These are phyloP conservation scores for Mucor circinelloides DNA, from an alignment of 371 early-diverging fungal genomes.

Conservation along the genomic window DNA sequence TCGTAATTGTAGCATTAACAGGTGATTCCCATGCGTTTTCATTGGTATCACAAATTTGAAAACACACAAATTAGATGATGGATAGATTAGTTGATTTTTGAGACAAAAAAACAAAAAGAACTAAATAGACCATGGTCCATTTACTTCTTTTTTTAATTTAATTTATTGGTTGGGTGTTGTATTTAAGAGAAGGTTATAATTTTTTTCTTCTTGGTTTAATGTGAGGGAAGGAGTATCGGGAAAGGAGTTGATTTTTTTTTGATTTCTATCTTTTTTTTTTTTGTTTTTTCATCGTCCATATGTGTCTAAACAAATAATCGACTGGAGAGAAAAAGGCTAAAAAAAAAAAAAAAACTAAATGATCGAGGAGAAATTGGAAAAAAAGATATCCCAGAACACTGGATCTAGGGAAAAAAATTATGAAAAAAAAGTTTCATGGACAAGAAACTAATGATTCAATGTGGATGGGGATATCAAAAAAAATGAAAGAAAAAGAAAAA, in stretches of 20 bases:
- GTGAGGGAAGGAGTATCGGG: not conserved
- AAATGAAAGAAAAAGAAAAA: conserved; percentile 15
- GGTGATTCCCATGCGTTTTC: not conserved
- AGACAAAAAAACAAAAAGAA: not conserved
- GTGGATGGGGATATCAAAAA: not conserved
- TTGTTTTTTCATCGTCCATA: conserved; percentile 2
- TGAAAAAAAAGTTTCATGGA: not conserved
- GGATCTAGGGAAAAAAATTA: not conserved
- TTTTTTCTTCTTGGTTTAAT: not conserved
- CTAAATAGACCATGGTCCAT: not conserved
- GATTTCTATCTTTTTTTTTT: conserved; percentile 3
- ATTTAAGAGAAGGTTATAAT: not conserved
- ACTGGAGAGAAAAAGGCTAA: conserved; percentile 5
- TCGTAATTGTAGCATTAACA: not conserved
- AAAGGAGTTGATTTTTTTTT: not conserved
- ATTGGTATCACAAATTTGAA: not conserved
- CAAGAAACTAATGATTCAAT: not conserved
- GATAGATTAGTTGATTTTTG: not conserved
- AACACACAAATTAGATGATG: not conserved
- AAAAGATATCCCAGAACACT: not conserved
- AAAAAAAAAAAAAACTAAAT: not conserved
- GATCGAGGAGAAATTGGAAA: conserved; percentile 2
- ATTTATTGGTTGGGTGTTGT: not conserved
- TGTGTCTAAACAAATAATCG: conserved; percentile 19
- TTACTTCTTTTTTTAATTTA: not conserved